These are phyloP conservation scores for Cicer bijugum DNA, from an alignment of 306 rosid genomes.

Conservation along the genomic window DNA sequence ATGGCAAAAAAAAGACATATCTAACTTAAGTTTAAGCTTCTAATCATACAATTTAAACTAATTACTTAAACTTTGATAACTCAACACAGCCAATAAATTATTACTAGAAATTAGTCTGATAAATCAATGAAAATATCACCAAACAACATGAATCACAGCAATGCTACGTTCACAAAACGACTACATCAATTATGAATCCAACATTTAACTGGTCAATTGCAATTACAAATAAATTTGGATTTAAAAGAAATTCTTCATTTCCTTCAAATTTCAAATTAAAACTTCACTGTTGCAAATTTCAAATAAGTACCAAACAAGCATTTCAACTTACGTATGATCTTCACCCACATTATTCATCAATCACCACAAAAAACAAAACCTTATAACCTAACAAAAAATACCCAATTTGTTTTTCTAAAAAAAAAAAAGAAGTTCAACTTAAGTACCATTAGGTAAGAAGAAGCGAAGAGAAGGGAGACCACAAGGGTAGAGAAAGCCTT, in stretches of 20 bases:
- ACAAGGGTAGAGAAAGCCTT: conserved; percentile 62
- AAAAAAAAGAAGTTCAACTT: not conserved
- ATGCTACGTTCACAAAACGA: not conserved
- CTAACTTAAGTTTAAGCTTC: not conserved
- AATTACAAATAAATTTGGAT: not conserved
- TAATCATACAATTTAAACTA: conserved; percentile 7
- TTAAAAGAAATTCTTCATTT: not conserved
- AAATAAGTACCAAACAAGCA: not conserved
- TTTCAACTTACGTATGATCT: not conserved
- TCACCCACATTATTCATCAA: not conserved
- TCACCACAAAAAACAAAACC: not conserved
- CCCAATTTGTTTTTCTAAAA: not conserved
- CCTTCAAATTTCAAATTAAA: not conserved
- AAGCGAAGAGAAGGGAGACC: conserved; percentile 79
- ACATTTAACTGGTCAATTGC: not conserved
- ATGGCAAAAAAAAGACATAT: not conserved
- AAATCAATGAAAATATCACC: not conserved
- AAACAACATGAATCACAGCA: not conserved
- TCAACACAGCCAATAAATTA: conserved; percentile 3
- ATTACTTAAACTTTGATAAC: not conserved
- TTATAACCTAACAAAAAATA: not conserved
- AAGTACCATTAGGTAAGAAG: conserved; percentile 82
- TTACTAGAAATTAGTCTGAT: not conserved
- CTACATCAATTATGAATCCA: not conserved
- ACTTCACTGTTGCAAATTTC: not conserved